Conservation (phyloP, 768 basidiomycete genomes). For the Pseudohyphozyma bogoriensis region DNA sequence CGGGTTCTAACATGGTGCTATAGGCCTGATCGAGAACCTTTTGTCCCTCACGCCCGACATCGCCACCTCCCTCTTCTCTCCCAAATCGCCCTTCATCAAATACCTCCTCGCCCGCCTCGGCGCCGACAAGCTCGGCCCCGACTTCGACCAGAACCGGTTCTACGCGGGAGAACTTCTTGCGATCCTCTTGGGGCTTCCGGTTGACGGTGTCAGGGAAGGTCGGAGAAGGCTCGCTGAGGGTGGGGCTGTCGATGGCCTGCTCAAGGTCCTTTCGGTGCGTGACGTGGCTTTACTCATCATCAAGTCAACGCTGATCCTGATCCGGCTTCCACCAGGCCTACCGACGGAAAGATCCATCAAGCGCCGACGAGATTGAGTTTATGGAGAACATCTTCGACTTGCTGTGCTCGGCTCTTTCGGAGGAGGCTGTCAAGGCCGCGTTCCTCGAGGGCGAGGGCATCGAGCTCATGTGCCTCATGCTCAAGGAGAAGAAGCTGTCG, state of each 20-base stretch:
- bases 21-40: constrained; percentile 87
- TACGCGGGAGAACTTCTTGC: constrained; percentile 92
- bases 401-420: constrained; percentile 64
- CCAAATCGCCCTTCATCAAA: constrained; percentile 56
- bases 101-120: constrained; percentile 71
- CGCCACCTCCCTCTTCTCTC: constrained; percentile 56
- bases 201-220: constrained; percentile 39
- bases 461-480: constrained; percentile 95
- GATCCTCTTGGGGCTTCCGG: constrained; percentile 50
- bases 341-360: constrained; percentile 17
- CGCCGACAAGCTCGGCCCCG: constrained; percentile 42
- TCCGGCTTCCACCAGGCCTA: constrained; percentile 24
- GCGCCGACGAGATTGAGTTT: constrained; percentile 81
- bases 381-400: constrained; percentile 95
- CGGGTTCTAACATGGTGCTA: background rate
- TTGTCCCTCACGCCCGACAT: constrained; percentile 73
- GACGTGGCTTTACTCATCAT: constrained; percentile 7
- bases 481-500: constrained; percentile 53
- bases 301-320: background rate
- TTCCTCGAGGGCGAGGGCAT: constrained; percentile 89
- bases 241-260: constrained; percentile 12
- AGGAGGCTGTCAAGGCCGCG: constrained; percentile 51
- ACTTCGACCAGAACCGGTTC: constrained; percentile 77
- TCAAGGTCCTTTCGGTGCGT: constrained; percentile 20
- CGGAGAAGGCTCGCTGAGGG: constrained; percentile 53